Base-by-base conservation (phyloP, 2,329 filamentous ascomycete species). In the Ilyonectria mors-panacis region DNA sequence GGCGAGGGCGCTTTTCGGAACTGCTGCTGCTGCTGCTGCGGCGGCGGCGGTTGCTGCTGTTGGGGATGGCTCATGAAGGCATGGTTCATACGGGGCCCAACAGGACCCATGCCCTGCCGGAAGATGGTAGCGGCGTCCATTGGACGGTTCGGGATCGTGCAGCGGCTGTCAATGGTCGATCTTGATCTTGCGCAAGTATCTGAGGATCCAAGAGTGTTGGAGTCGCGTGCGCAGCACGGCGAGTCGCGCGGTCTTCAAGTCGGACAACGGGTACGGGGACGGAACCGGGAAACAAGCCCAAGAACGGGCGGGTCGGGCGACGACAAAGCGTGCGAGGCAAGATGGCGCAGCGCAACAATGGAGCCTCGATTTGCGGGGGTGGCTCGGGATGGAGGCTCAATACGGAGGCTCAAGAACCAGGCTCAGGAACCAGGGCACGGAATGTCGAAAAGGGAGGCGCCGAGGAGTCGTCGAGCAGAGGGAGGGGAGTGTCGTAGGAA, bases 41-140 rank as follows among this genome's bases (percentile, higher is more conserved):
- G 56, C 33, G 70, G 71, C 35, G 59, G 65, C 64, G 73, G 74
- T 28, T 76, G 72, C 51, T 76, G 73, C 51, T 72, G 73, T 30
- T 75, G 77, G 26, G 67, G 53, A 51, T 75, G 73, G 47, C 59
- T 59, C 59, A 74, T 74, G 78, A 80, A 69, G 42, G 73, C 70
- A 42, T 78, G 78, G 77, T 74, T 75, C 63, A 77, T 77, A 55
- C 83, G 80, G 51, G 82, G 81, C 69, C 78, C 81, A 66, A 83
- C 81, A 55, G 81, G 78, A 63, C 82, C 83, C 66, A 89, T 83
- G 76, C 87, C 88, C 78, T 88, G 88, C 72, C 87, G 87, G 75
- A 90, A 89, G 75, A 90, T 83, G 76, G 86, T 85, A 69, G 85
- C 83, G 70, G 87, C 84, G 78, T 91, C 87, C 89, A 92, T 92